These are phyloP conservation scores for Cordyceps militaris DNA, from an alignment of 2,329 filamentous ascomycete species.

Conservation along the genomic window DNA sequence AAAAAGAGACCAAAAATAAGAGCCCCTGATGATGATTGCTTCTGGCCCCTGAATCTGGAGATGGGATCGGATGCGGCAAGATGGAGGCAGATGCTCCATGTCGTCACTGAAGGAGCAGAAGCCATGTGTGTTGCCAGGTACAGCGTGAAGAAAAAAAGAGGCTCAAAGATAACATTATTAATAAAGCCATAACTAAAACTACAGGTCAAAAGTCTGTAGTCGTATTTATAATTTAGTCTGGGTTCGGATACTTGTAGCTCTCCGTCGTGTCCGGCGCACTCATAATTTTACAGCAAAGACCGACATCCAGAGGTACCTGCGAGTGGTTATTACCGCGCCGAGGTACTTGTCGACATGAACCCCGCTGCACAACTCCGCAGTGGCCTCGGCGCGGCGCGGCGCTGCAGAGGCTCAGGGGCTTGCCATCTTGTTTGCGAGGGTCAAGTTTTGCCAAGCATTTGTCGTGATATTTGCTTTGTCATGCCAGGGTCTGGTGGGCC, in stretches of 20 bases:
- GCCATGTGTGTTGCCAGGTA: neutral
- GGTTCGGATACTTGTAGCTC: constrained; percentile 2
- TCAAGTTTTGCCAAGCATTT: neutral
- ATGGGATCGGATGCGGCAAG: constrained; percentile 7
- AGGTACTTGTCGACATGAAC: neutral
- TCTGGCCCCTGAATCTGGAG: neutral
- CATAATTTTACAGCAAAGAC: neutral
- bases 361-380: neutral
- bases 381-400: neutral
- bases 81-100: neutral
- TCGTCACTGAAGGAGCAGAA: neutral
- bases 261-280: constrained; percentile 3
- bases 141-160: neutral
- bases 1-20: neutral
- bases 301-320: neutral
- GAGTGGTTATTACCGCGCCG: neutral
- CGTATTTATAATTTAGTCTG: neutral
- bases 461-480: neutral
- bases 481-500: neutral
- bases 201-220: neutral
- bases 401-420: constrained; percentile 2
- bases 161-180: neutral
- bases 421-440: neutral
- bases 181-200: neutral
- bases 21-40: neutral